phyloP scores from a whole-genome alignment of 2,329 filamentous ascomycete genomes.

The Amesomyces nigricolor region DNA sequence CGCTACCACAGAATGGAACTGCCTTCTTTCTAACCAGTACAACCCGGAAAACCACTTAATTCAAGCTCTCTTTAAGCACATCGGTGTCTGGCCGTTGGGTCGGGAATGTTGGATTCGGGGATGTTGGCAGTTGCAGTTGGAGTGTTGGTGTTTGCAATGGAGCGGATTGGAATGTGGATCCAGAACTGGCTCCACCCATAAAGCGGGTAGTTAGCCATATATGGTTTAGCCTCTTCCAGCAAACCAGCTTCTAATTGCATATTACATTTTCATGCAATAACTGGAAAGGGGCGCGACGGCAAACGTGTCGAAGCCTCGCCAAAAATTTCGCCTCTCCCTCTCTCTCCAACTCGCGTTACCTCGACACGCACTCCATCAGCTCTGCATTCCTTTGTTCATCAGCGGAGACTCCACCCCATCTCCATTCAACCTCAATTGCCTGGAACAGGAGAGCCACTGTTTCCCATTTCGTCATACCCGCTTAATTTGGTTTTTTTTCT shows the following conservation, averaged over 20 bases:
- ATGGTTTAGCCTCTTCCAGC: neutral
- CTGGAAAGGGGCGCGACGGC: slow-evolving; percentile 7
- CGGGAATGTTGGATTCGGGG: no score
- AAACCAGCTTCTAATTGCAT: neutral
- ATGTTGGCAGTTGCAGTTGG: no score
- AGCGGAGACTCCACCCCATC: slow-evolving; percentile 3
- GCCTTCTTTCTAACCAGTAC: no score
- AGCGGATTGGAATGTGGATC: no score
- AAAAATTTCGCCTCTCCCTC: slow-evolving; percentile 18
- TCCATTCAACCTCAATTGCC: slow-evolving; percentile 2
- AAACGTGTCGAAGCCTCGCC: slow-evolving; percentile 5
- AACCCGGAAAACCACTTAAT: no score
- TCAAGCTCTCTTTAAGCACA: no score
- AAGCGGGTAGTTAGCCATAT: no score
- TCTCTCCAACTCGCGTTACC: neutral
- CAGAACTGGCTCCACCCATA: no score
- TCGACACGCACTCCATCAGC: slow-evolving; percentile 3
- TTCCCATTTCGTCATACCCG: neutral
- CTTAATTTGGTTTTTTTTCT: neutral
- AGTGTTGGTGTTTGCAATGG: no score
- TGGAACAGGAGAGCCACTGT: neutral
- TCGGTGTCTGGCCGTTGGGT: no score
- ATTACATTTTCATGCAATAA: slow-evolving; percentile 8
- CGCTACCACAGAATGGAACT: no score
- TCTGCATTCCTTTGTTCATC: slow-evolving; percentile 9